Evolutionary conservation across 2,329 filamentous ascomycete genomes (phyloP), one percentile per base, ranked within the genome.

Genomic region (Ophiostoma tasmaniense): DNA sequence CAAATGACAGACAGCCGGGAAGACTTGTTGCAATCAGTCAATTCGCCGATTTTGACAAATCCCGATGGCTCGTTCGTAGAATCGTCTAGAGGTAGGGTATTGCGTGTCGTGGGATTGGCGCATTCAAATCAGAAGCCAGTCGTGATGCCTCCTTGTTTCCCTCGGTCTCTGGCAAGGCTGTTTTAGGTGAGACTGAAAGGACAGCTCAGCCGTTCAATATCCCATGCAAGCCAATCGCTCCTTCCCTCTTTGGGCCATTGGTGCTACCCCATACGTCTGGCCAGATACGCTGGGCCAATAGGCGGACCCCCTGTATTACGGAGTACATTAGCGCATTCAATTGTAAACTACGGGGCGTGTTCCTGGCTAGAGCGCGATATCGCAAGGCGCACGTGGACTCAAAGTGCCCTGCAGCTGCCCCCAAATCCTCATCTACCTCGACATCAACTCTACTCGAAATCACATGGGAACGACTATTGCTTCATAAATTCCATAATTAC

Each of bases 151-250:
- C 52, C n/a, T 25, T 55, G 50, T 61, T 20, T 33, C 55, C 33
- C 33, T 6, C 13, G 13, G 33, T 28, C 28, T 61, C 25, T n/a
- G 17, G 61, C 61, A 33, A 37, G 61, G 61, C 33, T 64, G 61
- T 33, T 37, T 62, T 33, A 7, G 25, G 55, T 62, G 42, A 25
- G 35, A 52, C 25, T 66, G 66, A 71, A 71, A 71, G 71, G 71
- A 71, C 71, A 71, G 65, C 69, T 70, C 71, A 71, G 59, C 71
- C 42, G 61, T 62, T 66, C 33, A 33, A 33, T 4, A 67, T 45
- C 20, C 17, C 42, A 17, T 45, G 8, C 50, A 55, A 45, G n/a
- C n/a, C 59, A 62, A 35, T 62, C 17, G 59, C 59, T 39, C 67
- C 62, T 61, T n/a, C 33, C 45, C 61, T 42, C 45, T 66, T 66